Evolutionary conservation across 768 basidiomycete species (phyloP).

Genomic region (Hysterangium stoloniferum): DNA sequence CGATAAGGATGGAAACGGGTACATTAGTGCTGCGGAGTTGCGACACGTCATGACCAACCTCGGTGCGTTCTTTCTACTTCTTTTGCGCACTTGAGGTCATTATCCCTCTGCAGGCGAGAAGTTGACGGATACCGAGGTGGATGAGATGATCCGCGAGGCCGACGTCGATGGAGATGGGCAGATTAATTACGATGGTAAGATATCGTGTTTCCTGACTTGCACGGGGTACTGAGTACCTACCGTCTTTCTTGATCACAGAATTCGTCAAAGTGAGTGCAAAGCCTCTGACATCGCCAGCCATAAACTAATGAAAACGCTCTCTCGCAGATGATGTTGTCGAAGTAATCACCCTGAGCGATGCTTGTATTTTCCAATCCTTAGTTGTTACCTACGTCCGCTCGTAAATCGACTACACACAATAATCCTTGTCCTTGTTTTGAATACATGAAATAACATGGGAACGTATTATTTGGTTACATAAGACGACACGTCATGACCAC

Average conservation of each 20-base stretch:
- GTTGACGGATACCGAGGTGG: slow-evolving; percentile 77
- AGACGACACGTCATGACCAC: no score
- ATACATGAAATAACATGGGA: no score
- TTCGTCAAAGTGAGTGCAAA: slow-evolving; percentile 56
- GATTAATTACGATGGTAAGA: slow-evolving; percentile 76
- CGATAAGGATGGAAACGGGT: slow-evolving; percentile 93
- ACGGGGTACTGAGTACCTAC: slow-evolving; percentile 3
- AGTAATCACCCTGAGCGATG: no score
- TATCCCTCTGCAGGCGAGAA: slow-evolving; percentile 58
- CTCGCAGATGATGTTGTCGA: slow-evolving; percentile 64
- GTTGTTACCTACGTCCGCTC: no score
- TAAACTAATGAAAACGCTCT: slow-evolving; percentile 13
- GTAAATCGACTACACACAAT: no score
- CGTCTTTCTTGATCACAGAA: slow-evolving; percentile 34
- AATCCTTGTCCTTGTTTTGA: no score
- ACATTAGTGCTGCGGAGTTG: slow-evolving; percentile 79
- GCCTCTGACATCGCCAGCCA: slow-evolving; percentile 8
- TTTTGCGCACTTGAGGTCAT: neutral
- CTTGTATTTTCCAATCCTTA: no score
- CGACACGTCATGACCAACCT: slow-evolving; percentile 88
- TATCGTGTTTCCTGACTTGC: neutral
- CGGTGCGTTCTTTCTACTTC: slow-evolving; percentile 38
- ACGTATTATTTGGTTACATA: no score
- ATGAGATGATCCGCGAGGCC: slow-evolving; percentile 96
- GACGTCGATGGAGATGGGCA: slow-evolving; percentile 94